Evolutionary conservation across 1,284 basidiomycete species (phyloP), one percentile per base, ranked within the genome.

Genomic region (Erythrobasidium hasegawianum): DNA sequence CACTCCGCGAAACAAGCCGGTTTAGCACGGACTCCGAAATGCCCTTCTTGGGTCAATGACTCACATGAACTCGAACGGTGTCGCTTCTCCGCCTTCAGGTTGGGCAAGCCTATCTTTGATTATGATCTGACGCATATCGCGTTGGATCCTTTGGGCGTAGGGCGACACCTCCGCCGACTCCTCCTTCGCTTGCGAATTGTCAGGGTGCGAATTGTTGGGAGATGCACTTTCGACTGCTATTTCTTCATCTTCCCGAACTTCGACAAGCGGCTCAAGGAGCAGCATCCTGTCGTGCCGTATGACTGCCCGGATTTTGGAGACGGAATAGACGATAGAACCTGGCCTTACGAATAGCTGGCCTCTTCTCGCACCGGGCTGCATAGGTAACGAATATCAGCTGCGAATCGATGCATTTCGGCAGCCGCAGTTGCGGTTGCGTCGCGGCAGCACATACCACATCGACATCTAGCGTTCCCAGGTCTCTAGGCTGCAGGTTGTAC

Each of bases 61-160:
- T 65, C 40, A 65, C 62, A 65, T 38, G 22, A 65, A 65, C 47
- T 65, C 62, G 56, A 65, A 65, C 4, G 62, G 62, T 39, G 33
- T 58, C 2, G 20, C 18, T n/a, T 58, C 62, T 10, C 26, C 55
- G n/a, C 45, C 56, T 38, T 65, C 62, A 5, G 41, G 41, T 40
- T 57, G 54, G 39, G 62, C 43, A 11, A 57, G 62, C 20, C 49
- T 27, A 11, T 47, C 62, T 41, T 65, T 50, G 20, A 58, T 33
- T 20, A 50, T 58, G 40, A 60, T 66, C 41, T 55, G 55, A 27
- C 54, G 57, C 68, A 69, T 69, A 26, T 66, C 68, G 5, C 11
- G 20, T 39, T 56, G 57, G 11, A 65, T 10, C 11, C 18, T 26
- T 14, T 65, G 20, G 14, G 56, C 29, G 20, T 52, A 22, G 11